Percentiles rank a stretch among this genome's conserved stretches.
These are phyloP conservation scores for Phlegmacium glaucopus DNA, from an alignment of 768 basidiomycete genomes.

Conservation along the genomic window DNA sequence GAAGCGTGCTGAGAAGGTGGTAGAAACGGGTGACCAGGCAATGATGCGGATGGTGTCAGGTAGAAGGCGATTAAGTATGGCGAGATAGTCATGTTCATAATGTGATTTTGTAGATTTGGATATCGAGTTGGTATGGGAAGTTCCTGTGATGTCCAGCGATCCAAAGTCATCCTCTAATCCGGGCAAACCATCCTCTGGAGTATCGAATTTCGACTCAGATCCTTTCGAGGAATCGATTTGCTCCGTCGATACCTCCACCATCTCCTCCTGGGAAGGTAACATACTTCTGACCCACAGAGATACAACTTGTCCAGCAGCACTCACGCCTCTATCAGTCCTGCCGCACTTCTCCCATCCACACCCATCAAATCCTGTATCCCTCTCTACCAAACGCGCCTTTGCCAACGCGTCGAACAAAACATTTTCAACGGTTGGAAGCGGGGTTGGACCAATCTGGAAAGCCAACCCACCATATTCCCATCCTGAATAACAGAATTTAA, in stretches of 20 bases:
- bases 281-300: slow-evolving; percentile 88
- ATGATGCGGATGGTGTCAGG: slow-evolving; percentile 87
- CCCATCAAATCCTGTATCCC: slow-evolving; percentile 69
- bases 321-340: slow-evolving; percentile 93
- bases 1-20: slow-evolving; percentile 83
- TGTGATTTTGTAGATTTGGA: slow-evolving; percentile 16
- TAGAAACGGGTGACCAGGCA: slow-evolving; percentile 88
- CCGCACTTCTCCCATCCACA: slow-evolving; percentile 93
- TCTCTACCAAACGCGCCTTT: slow-evolving; percentile 75
- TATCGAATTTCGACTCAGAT: not conserved
- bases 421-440: slow-evolving; percentile 88
- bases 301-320: slow-evolving; percentile 90
- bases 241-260: slow-evolving; percentile 10
- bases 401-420: slow-evolving; percentile 79
- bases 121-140: slow-evolving; percentile 12
- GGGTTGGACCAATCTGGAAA: slow-evolving; percentile 65
- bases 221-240: slow-evolving; percentile 3
- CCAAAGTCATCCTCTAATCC: slow-evolving; percentile 38
- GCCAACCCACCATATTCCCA: slow-evolving; percentile 92
- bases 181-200: slow-evolving; percentile 6
- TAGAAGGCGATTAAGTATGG: slow-evolving; percentile 81
- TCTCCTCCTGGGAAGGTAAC: slow-evolving; percentile 28
- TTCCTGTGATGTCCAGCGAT: slow-evolving; percentile 26
- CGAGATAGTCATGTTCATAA: slow-evolving; percentile 71
- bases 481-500: slow-evolving; percentile 91